A percentile compares a stretch with the other conserved stretches of the same genome.
Evolutionary conservation across 2,329 filamentous ascomycete genomes (phyloP).

Genomic region (Cryphonectria carpinicola): DNA sequence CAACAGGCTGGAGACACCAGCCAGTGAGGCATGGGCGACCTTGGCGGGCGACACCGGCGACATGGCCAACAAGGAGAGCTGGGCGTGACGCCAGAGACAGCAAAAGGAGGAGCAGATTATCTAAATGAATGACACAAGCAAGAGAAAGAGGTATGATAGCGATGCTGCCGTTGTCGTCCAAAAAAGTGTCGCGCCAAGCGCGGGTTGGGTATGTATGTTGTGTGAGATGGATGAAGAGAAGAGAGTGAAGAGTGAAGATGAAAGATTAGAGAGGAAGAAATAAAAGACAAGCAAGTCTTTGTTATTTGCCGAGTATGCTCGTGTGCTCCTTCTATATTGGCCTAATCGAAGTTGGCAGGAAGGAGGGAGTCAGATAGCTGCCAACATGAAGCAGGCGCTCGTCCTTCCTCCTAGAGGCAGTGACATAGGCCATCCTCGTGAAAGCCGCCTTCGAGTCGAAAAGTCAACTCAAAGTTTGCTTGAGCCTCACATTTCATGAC

Average conservation of each 20-base stretch:
- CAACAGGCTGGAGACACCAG: neutral
- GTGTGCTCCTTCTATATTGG: slow-evolving; percentile 6
- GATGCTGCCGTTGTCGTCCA: slow-evolving; percentile 13
- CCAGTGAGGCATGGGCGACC: slow-evolving; percentile 12
- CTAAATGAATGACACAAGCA: slow-evolving; percentile 17
- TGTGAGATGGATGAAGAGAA: slow-evolving; percentile 4
- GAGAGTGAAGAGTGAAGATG: slow-evolving; percentile 9
- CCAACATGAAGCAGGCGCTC: neutral
- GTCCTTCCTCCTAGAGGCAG: neutral
- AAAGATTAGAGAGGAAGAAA: neutral
- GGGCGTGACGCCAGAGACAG: neutral
- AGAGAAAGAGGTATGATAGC: slow-evolving; percentile 8
- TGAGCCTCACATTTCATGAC: neutral
- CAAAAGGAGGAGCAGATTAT: neutral
- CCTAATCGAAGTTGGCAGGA: neutral
- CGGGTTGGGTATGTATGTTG: slow-evolving; percentile 7
- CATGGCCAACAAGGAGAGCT: slow-evolving; percentile 13
- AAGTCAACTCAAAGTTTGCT: neutral
- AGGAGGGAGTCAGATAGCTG: neutral
- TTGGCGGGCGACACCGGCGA: slow-evolving; percentile 13
- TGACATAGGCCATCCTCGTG: neutral
- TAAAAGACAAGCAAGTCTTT: slow-evolving; percentile 8
- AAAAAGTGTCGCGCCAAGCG: slow-evolving; percentile 19
- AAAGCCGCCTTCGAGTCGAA: neutral
- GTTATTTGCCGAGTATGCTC: neutral